A percentile compares a stretch with the other conserved stretches of the same genome.
These are phyloP conservation scores for Ramularia endophylla DNA, from an alignment of 2,329 filamentous ascomycete genomes.

Conservation along the genomic window DNA sequence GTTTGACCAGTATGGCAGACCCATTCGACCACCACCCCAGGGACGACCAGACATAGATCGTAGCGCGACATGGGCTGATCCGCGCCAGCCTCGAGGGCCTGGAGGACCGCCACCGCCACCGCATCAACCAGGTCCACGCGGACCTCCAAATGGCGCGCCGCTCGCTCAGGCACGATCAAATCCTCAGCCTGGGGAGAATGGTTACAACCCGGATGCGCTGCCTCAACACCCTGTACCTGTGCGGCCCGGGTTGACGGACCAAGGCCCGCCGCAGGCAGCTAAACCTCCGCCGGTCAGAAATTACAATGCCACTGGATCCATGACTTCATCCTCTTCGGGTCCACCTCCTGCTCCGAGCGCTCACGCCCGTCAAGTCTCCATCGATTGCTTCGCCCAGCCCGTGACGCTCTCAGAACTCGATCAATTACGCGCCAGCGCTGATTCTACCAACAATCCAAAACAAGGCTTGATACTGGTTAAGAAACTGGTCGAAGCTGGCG, in stretches of 20 bases:
- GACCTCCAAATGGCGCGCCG: conserved; percentile 24
- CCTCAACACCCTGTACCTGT: conserved; percentile 52
- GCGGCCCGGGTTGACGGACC: conserved; percentile 41
- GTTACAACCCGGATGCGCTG: conserved; percentile 48
- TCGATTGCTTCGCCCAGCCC: conserved; percentile 35
- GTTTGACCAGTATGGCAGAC: conserved; percentile 8
- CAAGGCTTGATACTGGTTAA: conserved; percentile 70
- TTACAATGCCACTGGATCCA: conserved; percentile 39
- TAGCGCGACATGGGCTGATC: conserved; percentile 22
- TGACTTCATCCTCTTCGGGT: conserved; percentile 17
- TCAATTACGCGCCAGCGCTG: conserved; percentile 61
- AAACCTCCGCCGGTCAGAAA: conserved; percentile 50
- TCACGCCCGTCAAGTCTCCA: conserved; percentile 19
- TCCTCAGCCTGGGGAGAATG: conserved; percentile 7
- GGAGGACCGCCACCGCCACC: conserved; percentile 22
- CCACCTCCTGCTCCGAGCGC: conserved; percentile 22
- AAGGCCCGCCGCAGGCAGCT: conserved; percentile 25
- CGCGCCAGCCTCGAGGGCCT: conserved; percentile 15
- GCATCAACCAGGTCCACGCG: conserved; percentile 10
- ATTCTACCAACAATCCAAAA: conserved; percentile 64
- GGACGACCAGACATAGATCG: conserved; percentile 17
- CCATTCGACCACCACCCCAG: conserved; percentile 8
- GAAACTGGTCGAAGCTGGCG: conserved; percentile 77
- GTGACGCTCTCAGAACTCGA: conserved; percentile 78
- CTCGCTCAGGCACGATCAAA: conserved; percentile 23